phyloP scores from a whole-genome alignment of 345 rosid genomes.

The Xanthoceras sorbifolium region DNA sequence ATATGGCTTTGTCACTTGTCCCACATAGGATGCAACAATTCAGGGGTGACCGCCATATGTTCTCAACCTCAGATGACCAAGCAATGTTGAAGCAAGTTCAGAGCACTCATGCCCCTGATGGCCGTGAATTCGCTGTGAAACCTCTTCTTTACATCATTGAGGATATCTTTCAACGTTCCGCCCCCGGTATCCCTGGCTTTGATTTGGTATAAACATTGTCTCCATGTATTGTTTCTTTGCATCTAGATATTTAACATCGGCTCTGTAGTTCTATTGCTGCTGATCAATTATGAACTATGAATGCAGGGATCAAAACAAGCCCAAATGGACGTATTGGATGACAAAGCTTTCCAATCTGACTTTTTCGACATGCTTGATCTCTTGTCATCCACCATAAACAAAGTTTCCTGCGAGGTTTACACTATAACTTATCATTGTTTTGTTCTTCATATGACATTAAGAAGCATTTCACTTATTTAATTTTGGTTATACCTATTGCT shows the following conservation, averaged over 20 bases:
- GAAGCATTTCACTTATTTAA: not conserved
- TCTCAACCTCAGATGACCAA: constrained; percentile 55
- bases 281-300: not conserved
- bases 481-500: not conserved
- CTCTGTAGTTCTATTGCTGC: not conserved
- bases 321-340: constrained; percentile 38
- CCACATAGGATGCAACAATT: not conserved
- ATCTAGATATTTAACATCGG: not conserved
- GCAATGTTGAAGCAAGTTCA: constrained; percentile 55
- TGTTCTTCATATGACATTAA: not conserved
- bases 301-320: constrained; percentile 30
- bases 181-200: constrained; percentile 19
- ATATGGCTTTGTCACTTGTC: constrained; percentile 11
- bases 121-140: constrained; percentile 40
- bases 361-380: constrained; percentile 42
- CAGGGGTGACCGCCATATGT: constrained; percentile 27
- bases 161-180: constrained; percentile 49
- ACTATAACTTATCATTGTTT: not conserved
- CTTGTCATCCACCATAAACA: constrained; percentile 44
- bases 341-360: constrained; percentile 34
- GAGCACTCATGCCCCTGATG: constrained; percentile 65
- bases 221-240: not conserved
- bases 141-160: constrained; percentile 50
- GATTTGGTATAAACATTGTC: not conserved
- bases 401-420: constrained; percentile 64